Evolutionary conservation across 2,329 filamentous ascomycete species (phyloP).

Genomic region (Xylaria sp.): DNA sequence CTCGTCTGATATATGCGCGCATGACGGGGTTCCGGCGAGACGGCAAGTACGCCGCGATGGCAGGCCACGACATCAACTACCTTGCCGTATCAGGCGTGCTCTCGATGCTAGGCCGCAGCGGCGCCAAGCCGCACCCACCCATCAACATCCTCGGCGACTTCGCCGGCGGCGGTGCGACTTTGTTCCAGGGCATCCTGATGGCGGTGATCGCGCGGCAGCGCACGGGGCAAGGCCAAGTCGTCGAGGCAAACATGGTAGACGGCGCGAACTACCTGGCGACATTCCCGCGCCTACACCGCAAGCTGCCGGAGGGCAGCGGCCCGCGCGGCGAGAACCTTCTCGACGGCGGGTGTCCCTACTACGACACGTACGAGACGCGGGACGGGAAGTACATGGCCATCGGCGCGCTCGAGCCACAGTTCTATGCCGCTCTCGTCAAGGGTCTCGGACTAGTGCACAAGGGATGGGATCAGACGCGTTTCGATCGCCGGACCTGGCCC

Average conservation of each 20-base stretch:
- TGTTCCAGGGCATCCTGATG: slow-evolving; percentile 84
- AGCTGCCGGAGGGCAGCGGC: slow-evolving; percentile 69
- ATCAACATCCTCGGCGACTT: slow-evolving; percentile 91
- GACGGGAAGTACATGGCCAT: slow-evolving; percentile 86
- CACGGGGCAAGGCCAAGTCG: slow-evolving; percentile 82
- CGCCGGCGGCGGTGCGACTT: slow-evolving; percentile 84
- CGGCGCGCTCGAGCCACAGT: slow-evolving; percentile 90
- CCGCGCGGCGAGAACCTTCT: slow-evolving; percentile 80
- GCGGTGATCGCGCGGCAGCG: slow-evolving; percentile 75
- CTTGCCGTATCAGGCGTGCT: slow-evolving; percentile 87
- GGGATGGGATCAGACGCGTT: slow-evolving; percentile 63
- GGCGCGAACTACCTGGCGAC: slow-evolving; percentile 82
- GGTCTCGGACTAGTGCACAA: slow-evolving; percentile 70
- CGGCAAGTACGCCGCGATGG: slow-evolving; percentile 87
- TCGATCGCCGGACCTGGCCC: slow-evolving; percentile 74
- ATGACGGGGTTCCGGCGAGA: slow-evolving; percentile 92
- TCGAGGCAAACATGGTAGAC: slow-evolving; percentile 98
- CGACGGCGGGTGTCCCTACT: slow-evolving; percentile 88
- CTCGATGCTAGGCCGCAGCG: slow-evolving; percentile 76
- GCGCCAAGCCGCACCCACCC: slow-evolving; percentile 79
- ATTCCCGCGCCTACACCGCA: slow-evolving; percentile 76
- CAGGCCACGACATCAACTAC: slow-evolving; percentile 97
- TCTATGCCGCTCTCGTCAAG: slow-evolving; percentile 75
- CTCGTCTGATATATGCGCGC: slow-evolving; percentile 80
- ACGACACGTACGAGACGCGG: slow-evolving; percentile 86